These are phyloP conservation scores for Spizellomyces punctatus DNA, from an alignment of 192 early-diverging fungal species.

Conservation along the genomic window DNA sequence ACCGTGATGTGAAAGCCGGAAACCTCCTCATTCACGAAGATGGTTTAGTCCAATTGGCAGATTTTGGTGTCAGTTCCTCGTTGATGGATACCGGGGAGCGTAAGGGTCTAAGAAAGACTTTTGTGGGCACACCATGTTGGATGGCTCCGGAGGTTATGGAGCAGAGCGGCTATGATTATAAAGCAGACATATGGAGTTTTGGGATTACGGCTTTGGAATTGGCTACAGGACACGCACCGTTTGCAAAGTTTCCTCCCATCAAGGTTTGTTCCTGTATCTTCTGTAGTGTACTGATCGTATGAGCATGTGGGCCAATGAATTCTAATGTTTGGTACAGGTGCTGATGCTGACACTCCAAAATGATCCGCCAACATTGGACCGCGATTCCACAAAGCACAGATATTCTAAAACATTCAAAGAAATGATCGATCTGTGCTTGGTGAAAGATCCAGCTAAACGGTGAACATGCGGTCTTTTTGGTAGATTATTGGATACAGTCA, in stretches of 20 bases:
- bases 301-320: no score
- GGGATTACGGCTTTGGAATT: constrained; percentile 86
- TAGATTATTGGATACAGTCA: neutral
- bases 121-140: constrained; percentile 72
- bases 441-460: constrained; percentile 75
- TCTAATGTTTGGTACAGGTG: constrained; percentile 49
- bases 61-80: constrained; percentile 60
- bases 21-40: constrained; percentile 65
- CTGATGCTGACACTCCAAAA: constrained; percentile 86
- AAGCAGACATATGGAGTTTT: constrained; percentile 92
- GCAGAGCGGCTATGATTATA: constrained; percentile 84
- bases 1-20: constrained; percentile 72
- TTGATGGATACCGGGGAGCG: constrained; percentile 58
- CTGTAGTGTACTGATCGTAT: neutral
- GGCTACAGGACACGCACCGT: constrained; percentile 85
- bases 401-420: constrained; percentile 82
- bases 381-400: constrained; percentile 72
- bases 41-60: constrained; percentile 64
- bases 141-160: constrained; percentile 83
- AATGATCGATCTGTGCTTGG: constrained; percentile 81
- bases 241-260: constrained; percentile 84
- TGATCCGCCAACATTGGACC: constrained; percentile 81
- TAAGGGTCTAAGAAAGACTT: constrained; percentile 56
- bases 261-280: constrained; percentile 54
- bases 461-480: constrained; percentile 17